Conservation (phyloP, 2,329 filamentous ascomycete genomes). For the Stachybotrys elegans region DNA sequence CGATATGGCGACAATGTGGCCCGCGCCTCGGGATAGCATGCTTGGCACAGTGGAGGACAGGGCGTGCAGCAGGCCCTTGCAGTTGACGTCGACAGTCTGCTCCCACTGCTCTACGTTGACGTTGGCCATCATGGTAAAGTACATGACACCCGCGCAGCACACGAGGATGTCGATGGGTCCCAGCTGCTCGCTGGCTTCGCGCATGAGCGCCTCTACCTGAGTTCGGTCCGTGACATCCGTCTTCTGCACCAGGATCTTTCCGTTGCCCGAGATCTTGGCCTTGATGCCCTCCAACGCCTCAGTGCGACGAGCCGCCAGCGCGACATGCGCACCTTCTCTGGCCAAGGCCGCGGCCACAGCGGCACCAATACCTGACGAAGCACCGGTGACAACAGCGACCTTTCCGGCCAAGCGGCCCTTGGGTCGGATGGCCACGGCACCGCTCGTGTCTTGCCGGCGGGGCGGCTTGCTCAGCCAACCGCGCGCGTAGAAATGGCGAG, state of each 20-base stretch:
- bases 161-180: slow-evolving; percentile 76
- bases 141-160: slow-evolving; percentile 79
- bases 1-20: slow-evolving; percentile 76
- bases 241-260: slow-evolving; percentile 61
- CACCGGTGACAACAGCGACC: slow-evolving; percentile 73
- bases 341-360: slow-evolving; percentile 67
- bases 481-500: slow-evolving; percentile 73
- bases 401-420: slow-evolving; percentile 60
- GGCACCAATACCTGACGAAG: slow-evolving; percentile 74
- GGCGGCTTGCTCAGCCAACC: slow-evolving; percentile 69
- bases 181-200: slow-evolving; percentile 53
- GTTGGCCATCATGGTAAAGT: slow-evolving; percentile 84
- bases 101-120: slow-evolving; percentile 71
- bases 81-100: slow-evolving; percentile 78
- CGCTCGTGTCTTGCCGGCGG: slow-evolving; percentile 33
- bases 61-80: slow-evolving; percentile 74
- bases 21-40: slow-evolving; percentile 64
- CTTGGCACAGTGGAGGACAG: slow-evolving; percentile 63
- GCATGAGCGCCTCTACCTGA: slow-evolving; percentile 63
- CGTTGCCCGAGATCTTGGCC: slow-evolving; percentile 48
- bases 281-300: slow-evolving; percentile 66
- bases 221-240: slow-evolving; percentile 67
- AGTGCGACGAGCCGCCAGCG: slow-evolving; percentile 64
- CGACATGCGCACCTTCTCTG: slow-evolving; percentile 65
- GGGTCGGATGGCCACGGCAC: slow-evolving; percentile 14